Evolutionary conservation across 1,139 yeast species (phyloP).

Genomic region (Geotrichum citri-aurantii): DNA sequence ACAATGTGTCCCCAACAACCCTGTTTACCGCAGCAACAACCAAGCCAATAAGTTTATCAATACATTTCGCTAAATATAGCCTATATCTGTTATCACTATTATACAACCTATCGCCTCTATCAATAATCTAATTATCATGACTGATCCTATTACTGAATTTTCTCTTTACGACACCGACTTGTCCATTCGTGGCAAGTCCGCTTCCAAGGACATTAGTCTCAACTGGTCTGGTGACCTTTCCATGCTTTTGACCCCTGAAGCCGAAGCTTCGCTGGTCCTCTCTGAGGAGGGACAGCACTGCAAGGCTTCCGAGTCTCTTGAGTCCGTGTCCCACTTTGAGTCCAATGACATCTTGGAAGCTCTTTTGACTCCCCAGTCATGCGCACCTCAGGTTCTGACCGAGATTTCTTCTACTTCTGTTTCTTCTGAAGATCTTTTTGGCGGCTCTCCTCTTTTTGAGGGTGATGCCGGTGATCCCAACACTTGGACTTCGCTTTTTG

Average conservation of each 20-base stretch:
- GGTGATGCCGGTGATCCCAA: constrained; percentile 25
- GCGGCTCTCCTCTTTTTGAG: constrained; percentile 35
- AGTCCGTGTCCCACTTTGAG: constrained; percentile 19
- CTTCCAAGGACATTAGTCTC: constrained; percentile 29
- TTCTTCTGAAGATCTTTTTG: constrained; percentile 21
- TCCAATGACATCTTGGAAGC: constrained; percentile 24
- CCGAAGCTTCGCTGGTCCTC: constrained; percentile 22
- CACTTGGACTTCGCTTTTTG: constrained; percentile 18
- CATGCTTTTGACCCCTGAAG: constrained; percentile 31
- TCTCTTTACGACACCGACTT: background rate
- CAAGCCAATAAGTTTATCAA: constrained; percentile 7
- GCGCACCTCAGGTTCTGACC: constrained; percentile 32
- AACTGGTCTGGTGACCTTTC: constrained; percentile 22
- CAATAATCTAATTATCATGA: constrained; percentile 3
- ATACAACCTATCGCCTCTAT: background rate
- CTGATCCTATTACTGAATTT: constrained; percentile 7
- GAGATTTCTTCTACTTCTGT: constrained; percentile 17
- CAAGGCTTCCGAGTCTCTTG: constrained; percentile 19
- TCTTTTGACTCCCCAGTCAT: constrained; percentile 25
- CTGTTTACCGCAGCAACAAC: constrained; percentile 16
- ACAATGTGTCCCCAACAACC: constrained; percentile 18
- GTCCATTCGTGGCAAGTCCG: constrained; percentile 27
- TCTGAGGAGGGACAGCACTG: constrained; percentile 17
- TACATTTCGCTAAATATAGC: background rate
- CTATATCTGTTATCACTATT: background rate